These are phyloP conservation scores for Solanum piurae DNA, from an alignment of 257 asterid genomes.

Conservation along the genomic window DNA sequence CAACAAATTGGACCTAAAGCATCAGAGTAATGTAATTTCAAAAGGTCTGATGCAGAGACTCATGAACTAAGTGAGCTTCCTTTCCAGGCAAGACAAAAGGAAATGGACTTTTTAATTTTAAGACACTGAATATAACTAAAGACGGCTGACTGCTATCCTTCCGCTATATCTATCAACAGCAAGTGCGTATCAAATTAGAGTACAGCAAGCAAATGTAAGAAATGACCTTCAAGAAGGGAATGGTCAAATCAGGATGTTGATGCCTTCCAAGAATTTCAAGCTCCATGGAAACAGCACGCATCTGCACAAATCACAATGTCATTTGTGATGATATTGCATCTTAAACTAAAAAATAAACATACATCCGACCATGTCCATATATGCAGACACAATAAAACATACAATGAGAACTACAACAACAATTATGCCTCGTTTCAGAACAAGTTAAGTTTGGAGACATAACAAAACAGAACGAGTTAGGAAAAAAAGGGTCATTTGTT, in stretches of 20 bases:
- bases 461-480: neutral
- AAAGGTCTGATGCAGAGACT: neutral
- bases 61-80: neutral
- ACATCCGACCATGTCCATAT: neutral
- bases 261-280: constrained; percentile 95
- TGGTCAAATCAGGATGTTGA: constrained; percentile 79
- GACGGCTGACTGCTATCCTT: neutral
- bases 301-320: constrained; percentile 25
- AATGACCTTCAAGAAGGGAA: constrained; percentile 80
- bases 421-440: neutral
- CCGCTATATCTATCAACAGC: neutral
- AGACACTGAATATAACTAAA: neutral
- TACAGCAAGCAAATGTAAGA: constrained; percentile 3
- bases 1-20: neutral
- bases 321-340: neutral
- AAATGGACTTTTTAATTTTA: neutral
- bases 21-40: neutral
- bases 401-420: neutral
- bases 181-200: neutral
- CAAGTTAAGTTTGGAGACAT: neutral
- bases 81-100: neutral
- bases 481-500: neutral
- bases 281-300: constrained; percentile 81
- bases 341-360: neutral
- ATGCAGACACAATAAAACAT: neutral